Evolutionary conservation across 257 asterid species (phyloP).

Genomic region (Primulina huaijiensis): DNA sequence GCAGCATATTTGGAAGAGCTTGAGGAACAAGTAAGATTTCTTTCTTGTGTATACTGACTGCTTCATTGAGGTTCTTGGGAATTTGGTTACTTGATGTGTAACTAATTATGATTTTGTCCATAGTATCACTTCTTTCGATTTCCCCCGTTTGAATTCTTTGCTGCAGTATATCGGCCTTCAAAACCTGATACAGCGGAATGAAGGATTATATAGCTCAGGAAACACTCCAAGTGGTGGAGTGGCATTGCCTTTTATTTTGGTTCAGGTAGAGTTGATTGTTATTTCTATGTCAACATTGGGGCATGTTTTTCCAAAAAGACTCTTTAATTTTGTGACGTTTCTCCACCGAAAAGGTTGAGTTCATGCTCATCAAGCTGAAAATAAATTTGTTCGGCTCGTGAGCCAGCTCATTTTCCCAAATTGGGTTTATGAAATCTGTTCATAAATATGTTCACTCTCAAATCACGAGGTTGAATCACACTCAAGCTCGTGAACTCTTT

Average conservation of each 20-base stretch:
- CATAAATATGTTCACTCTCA: neutral
- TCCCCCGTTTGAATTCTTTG: constrained; percentile 14
- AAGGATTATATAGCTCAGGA: constrained; percentile 70
- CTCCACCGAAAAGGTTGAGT: neutral
- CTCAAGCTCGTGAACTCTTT: neutral
- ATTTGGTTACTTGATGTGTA: constrained; percentile 14
- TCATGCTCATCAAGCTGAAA: neutral
- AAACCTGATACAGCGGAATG: constrained; percentile 69
- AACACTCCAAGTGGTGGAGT: constrained; percentile 89
- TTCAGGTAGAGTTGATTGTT: constrained; percentile 59
- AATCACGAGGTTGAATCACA: neutral
- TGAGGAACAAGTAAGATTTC: constrained; percentile 63
- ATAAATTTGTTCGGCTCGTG: neutral
- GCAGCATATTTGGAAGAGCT: constrained; percentile 76
- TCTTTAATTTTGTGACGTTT: neutral
- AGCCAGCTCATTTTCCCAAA: neutral
- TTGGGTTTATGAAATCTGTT: neutral
- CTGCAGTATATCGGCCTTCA: constrained; percentile 71
- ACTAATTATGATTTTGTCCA: constrained; percentile 16
- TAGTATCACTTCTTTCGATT: constrained; percentile 11
- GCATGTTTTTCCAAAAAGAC: neutral
- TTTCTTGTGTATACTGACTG: constrained; percentile 7
- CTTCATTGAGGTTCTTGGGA: constrained; percentile 11
- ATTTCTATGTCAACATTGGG: constrained; percentile 3
- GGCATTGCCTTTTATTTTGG: constrained; percentile 84